phyloP scores from a whole-genome alignment of 768 basidiomycete genomes.

The Daedalea quercina region DNA sequence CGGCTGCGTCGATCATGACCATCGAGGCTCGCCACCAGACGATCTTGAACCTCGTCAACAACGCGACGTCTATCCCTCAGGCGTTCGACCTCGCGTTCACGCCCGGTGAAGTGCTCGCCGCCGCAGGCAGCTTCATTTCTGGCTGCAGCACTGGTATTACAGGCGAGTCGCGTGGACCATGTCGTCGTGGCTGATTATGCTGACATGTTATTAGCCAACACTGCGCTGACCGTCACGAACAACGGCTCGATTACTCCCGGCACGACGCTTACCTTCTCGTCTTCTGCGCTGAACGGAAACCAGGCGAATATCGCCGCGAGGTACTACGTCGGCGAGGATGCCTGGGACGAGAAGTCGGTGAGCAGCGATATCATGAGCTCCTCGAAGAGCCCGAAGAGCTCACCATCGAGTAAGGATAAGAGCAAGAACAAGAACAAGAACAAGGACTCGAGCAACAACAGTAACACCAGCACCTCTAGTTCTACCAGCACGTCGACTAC shows the following conservation, averaged over 20 bases:
- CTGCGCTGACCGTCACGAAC: constrained; percentile 57
- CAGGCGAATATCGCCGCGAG: no score
- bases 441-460: no score
- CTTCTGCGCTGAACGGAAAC: constrained; percentile 43
- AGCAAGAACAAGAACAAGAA: no score
- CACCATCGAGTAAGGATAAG: no score
- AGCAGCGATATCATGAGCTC: no score
- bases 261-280: constrained; percentile 56
- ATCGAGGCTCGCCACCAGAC: constrained; percentile 83
- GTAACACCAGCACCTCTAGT: no score
- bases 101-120: constrained; percentile 63
- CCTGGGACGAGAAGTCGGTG: no score
- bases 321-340: no score
- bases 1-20: constrained; percentile 71
- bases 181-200: not conserved
- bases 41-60: constrained; percentile 63
- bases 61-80: constrained; percentile 53
- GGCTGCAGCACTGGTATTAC: constrained; percentile 60
- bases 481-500: no score
- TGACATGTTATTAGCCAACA: constrained; percentile 38
- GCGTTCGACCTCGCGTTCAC: constrained; percentile 71
- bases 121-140: constrained; percentile 61
- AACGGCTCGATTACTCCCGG: constrained; percentile 49
- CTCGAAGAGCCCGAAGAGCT: no score
- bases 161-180: constrained; percentile 28